These are phyloP conservation scores for Isoetes engelmannii DNA, from an alignment of 83 land plant genomes.

Conservation along the genomic window DNA sequence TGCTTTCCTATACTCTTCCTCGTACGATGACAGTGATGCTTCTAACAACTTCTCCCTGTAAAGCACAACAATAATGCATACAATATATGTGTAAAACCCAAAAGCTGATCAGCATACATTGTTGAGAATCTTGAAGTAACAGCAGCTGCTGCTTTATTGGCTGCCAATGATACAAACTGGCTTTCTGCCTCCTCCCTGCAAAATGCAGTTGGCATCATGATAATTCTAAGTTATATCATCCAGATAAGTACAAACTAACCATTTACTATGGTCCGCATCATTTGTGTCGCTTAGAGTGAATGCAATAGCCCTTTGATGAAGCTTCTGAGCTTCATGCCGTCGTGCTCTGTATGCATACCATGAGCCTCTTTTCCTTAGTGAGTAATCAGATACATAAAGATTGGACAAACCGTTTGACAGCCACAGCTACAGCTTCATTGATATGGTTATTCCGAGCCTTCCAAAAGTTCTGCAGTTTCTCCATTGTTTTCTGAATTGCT, in stretches of 20 bases:
- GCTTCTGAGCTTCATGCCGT: no score
- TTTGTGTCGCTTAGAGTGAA: no score
- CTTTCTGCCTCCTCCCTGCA: slow-evolving; percentile 19
- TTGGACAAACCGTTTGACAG: no score
- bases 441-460: slow-evolving; percentile 3
- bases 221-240: no score
- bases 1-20: slow-evolving; percentile 29
- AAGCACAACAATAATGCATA: neutral
- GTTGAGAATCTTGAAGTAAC: slow-evolving; percentile 22
- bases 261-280: no score
- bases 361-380: no score
- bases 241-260: no score
- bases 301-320: no score
- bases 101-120: slow-evolving; percentile 18
- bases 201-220: neutral
- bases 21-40: slow-evolving; percentile 17
- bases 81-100: slow-evolving; percentile 1
- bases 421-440: slow-evolving; percentile 12
- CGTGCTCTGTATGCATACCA: no score
- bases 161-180: slow-evolving; percentile 9
- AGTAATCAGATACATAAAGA: no score
- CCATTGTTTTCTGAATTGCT: slow-evolving; percentile 9
- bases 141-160: slow-evolving; percentile 21
- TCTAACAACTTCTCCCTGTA: slow-evolving; percentile 30
- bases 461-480: slow-evolving; percentile 5